phyloP scores from a whole-genome alignment of 2,329 filamentous ascomycete species.

The Aspergillus sergii region DNA sequence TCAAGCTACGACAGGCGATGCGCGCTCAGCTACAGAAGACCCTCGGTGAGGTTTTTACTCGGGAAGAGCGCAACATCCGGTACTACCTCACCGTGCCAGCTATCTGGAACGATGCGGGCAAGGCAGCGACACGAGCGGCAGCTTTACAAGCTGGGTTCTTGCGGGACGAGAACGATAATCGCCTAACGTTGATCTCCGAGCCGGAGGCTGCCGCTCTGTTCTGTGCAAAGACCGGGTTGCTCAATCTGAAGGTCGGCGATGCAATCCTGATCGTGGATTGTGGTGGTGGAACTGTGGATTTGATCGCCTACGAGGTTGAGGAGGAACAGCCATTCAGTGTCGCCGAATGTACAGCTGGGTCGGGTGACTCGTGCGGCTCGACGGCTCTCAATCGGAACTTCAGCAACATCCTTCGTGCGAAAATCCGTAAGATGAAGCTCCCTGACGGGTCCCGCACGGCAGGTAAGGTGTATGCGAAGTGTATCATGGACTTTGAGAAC shows the following conservation, averaged over 20 bases:
- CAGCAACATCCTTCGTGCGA: slow-evolving; percentile 94
- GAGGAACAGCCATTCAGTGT: slow-evolving; percentile 97
- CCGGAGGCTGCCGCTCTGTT: slow-evolving; percentile 97
- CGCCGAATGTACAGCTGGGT: slow-evolving; percentile 94
- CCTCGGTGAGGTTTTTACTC: slow-evolving; percentile 93
- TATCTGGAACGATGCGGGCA: slow-evolving; percentile 98
- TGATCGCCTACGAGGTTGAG: slow-evolving; percentile 98
- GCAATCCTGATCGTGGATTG: slow-evolving; percentile 98
- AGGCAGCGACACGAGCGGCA: slow-evolving; percentile 91
- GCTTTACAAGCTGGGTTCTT: slow-evolving; percentile 97
- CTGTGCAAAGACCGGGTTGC: slow-evolving; percentile 92
- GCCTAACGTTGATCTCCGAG: slow-evolving; percentile 90
- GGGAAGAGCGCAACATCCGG: slow-evolving; percentile 95
- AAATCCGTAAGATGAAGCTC: slow-evolving; percentile 99
- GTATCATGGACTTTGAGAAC: slow-evolving; percentile 99
- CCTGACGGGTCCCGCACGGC: slow-evolving; percentile 95
- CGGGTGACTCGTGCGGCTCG: slow-evolving; percentile 97
- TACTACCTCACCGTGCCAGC: slow-evolving; percentile 99
- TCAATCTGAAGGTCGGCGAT: slow-evolving; percentile 97
- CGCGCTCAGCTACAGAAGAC: slow-evolving; percentile 94
- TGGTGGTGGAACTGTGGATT: slow-evolving; percentile 95
- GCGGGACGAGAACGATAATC: slow-evolving; percentile 95
- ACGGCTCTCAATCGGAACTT: slow-evolving; percentile 98
- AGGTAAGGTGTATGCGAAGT: slow-evolving; percentile 98
- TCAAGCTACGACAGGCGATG: slow-evolving; percentile 97